phyloP scores from a whole-genome alignment of 1,284 basidiomycete species.

The Coniferiporia weirii region DNA sequence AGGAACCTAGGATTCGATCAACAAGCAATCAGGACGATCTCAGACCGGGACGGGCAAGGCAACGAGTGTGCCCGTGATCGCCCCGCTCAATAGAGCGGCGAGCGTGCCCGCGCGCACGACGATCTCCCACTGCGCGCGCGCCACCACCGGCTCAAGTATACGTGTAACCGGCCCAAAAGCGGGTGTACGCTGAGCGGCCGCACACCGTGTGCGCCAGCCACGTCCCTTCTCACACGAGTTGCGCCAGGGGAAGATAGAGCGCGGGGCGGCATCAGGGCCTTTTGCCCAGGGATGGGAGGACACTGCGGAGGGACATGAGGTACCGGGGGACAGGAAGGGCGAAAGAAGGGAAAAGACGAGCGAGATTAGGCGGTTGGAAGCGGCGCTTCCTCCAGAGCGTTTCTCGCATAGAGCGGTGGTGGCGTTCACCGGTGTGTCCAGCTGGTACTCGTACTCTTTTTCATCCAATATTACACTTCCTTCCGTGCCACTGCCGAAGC shows the following conservation, averaged over 20 bases:
- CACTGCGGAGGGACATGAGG: not conserved
- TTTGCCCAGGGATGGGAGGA: not conserved
- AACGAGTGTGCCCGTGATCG: constrained; percentile 14
- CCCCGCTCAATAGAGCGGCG: constrained; percentile 29
- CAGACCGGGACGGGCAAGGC: constrained; percentile 3
- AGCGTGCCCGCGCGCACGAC: constrained; percentile 40
- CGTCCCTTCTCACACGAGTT: not conserved
- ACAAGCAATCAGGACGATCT: no score
- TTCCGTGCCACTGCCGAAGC: not conserved
- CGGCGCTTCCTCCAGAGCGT: not conserved
- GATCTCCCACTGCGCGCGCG: constrained; percentile 74
- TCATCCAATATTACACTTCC: not conserved
- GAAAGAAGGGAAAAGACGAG: constrained; percentile 1
- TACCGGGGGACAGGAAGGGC: not conserved
- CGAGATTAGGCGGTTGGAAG: not conserved
- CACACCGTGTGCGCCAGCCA: not conserved
- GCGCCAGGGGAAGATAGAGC: not conserved
- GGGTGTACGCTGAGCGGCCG: constrained; percentile 27
- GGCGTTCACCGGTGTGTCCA: not conserved
- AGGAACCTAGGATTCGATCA: no score
- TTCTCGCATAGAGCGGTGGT: not conserved
- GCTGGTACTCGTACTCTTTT: not conserved
- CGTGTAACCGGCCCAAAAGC: constrained; percentile 68
- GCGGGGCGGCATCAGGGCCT: not conserved
- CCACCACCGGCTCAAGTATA: constrained; percentile 62